phyloP scores from a whole-genome alignment of 75 land plant genomes.

The Pseudotsuga menziesii region DNA sequence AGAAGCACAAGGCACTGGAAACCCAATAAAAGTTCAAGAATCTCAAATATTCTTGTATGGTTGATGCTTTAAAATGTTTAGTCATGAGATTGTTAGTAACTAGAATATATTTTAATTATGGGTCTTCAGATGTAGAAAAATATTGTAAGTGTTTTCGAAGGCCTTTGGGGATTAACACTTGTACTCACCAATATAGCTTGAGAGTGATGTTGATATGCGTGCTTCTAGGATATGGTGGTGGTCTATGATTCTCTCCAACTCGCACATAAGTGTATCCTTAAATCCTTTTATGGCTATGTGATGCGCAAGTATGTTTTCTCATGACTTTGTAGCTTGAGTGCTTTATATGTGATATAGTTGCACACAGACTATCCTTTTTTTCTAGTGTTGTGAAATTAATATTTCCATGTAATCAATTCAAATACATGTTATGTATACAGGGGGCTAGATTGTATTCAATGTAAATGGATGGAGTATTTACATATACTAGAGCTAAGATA shows the following conservation, averaged over 20 bases:
- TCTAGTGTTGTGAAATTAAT: background rate
- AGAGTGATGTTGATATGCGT: background rate
- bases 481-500: constrained; percentile 98
- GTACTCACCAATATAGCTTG: background rate
- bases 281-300: constrained; percentile 99
- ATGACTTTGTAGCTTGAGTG: background rate
- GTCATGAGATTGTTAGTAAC: background rate
- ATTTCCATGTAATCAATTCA: background rate
- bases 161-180: background rate
- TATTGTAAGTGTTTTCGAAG: background rate
- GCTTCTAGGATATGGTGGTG: constrained; percentile 94
- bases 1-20: constrained; percentile 88
- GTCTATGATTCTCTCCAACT: constrained; percentile 97
- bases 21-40: constrained; percentile 87
- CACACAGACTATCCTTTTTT: background rate
- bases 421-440: constrained; percentile 30
- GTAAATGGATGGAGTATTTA: constrained; percentile 99
- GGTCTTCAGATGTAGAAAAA: background rate
- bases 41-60: constrained; percentile 56
- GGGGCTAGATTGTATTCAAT: constrained; percentile 99
- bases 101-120: background rate
- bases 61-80: constrained; percentile 1
- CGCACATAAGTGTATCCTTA: constrained; percentile 98
- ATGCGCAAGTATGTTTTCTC: constrained; percentile 88
- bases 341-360: background rate